Base-by-base conservation (phyloP, 2,329 filamentous ascomycete genomes). In the Pseudocercospora macadamiae region DNA sequence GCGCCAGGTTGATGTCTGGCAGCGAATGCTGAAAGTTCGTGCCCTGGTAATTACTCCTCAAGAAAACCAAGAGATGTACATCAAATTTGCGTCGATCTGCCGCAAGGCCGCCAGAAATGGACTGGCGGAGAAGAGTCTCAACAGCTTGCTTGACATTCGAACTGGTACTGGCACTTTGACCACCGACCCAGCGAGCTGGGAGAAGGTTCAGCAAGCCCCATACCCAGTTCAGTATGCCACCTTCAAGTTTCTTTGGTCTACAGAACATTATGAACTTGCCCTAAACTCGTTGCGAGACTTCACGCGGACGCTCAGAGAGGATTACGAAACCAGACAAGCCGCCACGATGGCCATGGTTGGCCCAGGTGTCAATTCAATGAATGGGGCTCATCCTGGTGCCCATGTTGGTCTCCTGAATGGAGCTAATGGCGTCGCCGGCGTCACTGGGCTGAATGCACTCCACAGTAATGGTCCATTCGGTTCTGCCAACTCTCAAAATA, bases 51-150 rank as follows among this genome's bases (percentile, higher is more conserved):
- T 97, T 61, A 88, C 88, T 0, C 93, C 96, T 0, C 86, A 86
- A 30, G 93, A 99, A 73, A 97, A 97, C 70, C 91, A 96, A 81
- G 90, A 96, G 70, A 99, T 99, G 92, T 97, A 93, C 87, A 97
- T 99, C 80, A 99, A 99, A 74, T 99, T 97, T 73, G 91, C 95
- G 69, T 99, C 97, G 69, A 85, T 99, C 4, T 99, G 96, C 76
- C 90, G 96, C 69, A 99, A 99, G 76, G 96, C 93, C 44, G 90
- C 91, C 58, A 89, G 95, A 26, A 93, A 93, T 82, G 93, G 95
- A 8, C 84, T 99, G 49, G 95, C 95, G 0, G 95, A 99, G 77
- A 96, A 96, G 77, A 96, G 93, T 9, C 80, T 99, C 54, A 93
- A 95, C 73, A 91, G 91, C 61, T 81, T 99, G n/a, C 89, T 97